Percentiles rank a stretch among this genome's conserved stretches.
Conservation (phyloP, 2,329 filamentous ascomycete genomes). For the Colletotrichum tropicale region DNA sequence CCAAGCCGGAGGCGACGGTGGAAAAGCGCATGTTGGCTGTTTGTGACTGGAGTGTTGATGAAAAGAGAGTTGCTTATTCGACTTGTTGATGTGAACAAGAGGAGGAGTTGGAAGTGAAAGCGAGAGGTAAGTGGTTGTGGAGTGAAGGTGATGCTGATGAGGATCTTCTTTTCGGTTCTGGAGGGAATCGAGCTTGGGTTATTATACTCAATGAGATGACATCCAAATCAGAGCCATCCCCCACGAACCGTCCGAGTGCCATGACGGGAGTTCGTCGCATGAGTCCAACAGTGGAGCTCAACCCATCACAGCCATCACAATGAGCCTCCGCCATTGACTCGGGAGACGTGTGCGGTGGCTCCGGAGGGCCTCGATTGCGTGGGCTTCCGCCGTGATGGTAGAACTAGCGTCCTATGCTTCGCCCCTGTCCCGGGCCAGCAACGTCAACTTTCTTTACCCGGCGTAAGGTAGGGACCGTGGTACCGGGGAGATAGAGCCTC, state of each 20-base stretch:
- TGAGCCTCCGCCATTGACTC: neutral
- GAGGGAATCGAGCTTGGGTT: neutral
- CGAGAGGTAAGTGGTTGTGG: neutral
- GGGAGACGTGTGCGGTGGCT: neutral
- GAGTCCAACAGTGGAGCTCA: neutral
- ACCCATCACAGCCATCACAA: neutral
- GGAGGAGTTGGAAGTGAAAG: neutral
- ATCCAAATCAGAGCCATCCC: neutral
- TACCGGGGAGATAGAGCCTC: neutral
- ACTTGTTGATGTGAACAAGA: neutral
- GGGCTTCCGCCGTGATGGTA: neutral
- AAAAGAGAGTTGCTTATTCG: neutral
- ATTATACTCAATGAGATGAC: neutral
- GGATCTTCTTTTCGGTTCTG: neutral
- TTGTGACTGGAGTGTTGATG: neutral
- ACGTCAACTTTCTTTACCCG: neutral
- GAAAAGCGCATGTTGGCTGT: conserved; percentile 7
- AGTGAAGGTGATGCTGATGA: conserved; percentile 4
- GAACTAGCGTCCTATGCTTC: neutral
- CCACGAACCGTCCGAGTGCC: neutral
- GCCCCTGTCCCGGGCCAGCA: neutral
- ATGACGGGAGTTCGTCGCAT: neutral
- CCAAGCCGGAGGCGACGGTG: conserved; percentile 11
- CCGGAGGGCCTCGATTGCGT: conserved; percentile 1
- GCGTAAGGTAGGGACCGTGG: neutral